Evolutionary conservation across 2,329 filamentous ascomycete genomes (phyloP), one percentile per base, ranked within the genome.

Genomic region (Fusarium torreyae): DNA sequence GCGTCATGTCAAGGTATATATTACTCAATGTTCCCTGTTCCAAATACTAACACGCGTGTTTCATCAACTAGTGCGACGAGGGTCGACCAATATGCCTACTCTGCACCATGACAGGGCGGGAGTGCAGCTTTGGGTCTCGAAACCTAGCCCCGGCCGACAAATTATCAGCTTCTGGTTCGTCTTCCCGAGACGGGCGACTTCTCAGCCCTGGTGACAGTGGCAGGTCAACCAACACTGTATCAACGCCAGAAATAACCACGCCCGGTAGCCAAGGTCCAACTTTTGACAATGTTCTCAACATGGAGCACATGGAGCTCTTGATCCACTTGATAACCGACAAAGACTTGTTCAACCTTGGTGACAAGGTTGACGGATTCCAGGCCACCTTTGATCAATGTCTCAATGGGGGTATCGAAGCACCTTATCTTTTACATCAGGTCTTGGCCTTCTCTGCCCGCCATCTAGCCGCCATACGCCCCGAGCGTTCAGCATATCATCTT

Each of bases 381-480:
- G 18, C 22, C 0, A 46, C 17, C 0, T 34, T 60, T 3, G 6
- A 63, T 3, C n/a, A 50, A 0, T 58, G 53, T 14, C 7, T 69
- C 1, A 36, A 53, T 9, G 18, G 39, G 9, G 42, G 26, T 7
- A 7, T 65, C 6, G n/a, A 44, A 14, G 38, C 68, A 0, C 62
- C 57, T 1, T 73, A 73, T 38, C 52, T 73, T 0, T 11, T 73
- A 0, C 59, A 73, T 3, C 54, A 65, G 2, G 15, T 69, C 1
- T 17, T 73, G 2, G 70, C 70, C 2, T 62, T 71, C 14, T 71
- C 70, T 7, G 70, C 70, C 3, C 57, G 58, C 0, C 70, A 73
- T 26, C 26, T 73, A 0, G 55, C 65, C 0, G 28, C 18, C 1
- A n/a, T 67, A 2, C n/a, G 50, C 11, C 44, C 58, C 0, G 54